A percentile compares a stretch with the other conserved stretches of the same genome.
phyloP scores from a whole-genome alignment of 2,329 filamentous ascomycete genomes.

The Claviceps sp. region DNA sequence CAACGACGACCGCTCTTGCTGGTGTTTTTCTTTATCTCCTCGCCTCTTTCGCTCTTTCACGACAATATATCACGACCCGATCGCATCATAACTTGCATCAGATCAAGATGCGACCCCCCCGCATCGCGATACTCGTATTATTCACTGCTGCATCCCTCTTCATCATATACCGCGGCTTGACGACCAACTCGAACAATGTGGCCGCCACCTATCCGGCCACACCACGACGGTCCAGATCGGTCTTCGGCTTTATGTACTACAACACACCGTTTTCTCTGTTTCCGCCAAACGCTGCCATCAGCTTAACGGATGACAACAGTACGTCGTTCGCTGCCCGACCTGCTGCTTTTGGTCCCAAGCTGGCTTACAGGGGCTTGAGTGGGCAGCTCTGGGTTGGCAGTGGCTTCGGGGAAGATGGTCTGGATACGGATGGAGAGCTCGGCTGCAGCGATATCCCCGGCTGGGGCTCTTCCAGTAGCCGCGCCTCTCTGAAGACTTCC shows the following conservation, averaged over 20 bases:
- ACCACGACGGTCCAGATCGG: constrained; percentile 12
- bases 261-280: constrained; percentile 75
- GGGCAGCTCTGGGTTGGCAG: constrained; percentile 89
- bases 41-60: background rate
- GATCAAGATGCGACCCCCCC: constrained; percentile 38
- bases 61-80: background rate
- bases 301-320: constrained; percentile 92
- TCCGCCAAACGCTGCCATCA: constrained; percentile 89
- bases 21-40: background rate
- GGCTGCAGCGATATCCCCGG: constrained; percentile 91
- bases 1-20: background rate
- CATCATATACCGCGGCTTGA: constrained; percentile 39
- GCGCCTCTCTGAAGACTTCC: constrained; percentile 27
- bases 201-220: constrained; percentile 12
- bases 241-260: constrained; percentile 49
- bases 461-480: constrained; percentile 54
- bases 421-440: constrained; percentile 66
- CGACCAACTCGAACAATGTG: constrained; percentile 15
- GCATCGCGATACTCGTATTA: constrained; percentile 39
- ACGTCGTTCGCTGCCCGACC: constrained; percentile 91
- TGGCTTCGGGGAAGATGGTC: constrained; percentile 70
- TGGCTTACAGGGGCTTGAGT: constrained; percentile 66
- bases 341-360: constrained; percentile 75
- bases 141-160: constrained; percentile 41
- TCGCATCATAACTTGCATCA: background rate